Conservation (phyloP, 2,329 filamentous ascomycete species). For the Aspergillus sp. region DNA sequence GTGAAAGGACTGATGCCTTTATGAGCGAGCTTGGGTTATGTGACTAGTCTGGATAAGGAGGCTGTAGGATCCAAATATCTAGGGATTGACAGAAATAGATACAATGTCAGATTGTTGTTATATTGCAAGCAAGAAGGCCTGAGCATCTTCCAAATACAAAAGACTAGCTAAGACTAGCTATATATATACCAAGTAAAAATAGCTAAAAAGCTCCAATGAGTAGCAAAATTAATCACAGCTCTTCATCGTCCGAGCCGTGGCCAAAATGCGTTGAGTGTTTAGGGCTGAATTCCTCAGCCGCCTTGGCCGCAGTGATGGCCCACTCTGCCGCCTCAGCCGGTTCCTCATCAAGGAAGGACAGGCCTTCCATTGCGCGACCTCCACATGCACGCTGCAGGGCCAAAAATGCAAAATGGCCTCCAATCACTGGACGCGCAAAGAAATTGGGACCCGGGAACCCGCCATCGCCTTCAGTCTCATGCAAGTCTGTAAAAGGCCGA, state of each 20-base stretch:
- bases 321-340: constrained; percentile 15
- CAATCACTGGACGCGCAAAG: constrained; percentile 74
- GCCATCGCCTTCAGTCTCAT: constrained; percentile 69
- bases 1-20: no score
- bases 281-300: constrained; percentile 13
- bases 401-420: constrained; percentile 77
- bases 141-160: no score
- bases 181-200: no score
- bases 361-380: constrained; percentile 54
- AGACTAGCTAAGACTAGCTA: no score
- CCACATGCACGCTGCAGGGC: constrained; percentile 73
- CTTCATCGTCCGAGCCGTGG: constrained; percentile 15
- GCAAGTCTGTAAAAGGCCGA: constrained; percentile 70
- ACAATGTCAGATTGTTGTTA: no score
- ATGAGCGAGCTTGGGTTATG: no score
- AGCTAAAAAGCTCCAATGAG: neutral
- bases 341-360: constrained; percentile 41
- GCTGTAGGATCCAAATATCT: no score
- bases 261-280: neutral
- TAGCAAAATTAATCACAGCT: constrained; percentile 11
- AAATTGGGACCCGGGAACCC: constrained; percentile 67
- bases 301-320: constrained; percentile 16
- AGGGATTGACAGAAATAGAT: no score
- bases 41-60: no score
- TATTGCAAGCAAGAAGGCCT: no score